Percentiles rank a stretch among this genome's conserved stretches.
phyloP scores from a whole-genome alignment of 306 rosid species.

The Dryas alaskensis region DNA sequence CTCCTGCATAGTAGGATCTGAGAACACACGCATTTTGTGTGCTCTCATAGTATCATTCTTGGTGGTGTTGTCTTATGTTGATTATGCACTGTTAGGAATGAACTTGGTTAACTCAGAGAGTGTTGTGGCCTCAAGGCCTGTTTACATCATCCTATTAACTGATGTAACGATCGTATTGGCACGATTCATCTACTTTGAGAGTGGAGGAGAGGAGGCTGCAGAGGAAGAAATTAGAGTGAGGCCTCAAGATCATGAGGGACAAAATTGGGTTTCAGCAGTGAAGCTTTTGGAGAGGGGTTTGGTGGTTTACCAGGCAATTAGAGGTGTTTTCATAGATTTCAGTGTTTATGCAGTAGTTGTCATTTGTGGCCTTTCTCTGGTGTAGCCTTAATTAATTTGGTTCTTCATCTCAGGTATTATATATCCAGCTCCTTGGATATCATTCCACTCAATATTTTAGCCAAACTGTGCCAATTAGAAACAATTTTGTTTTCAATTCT shows the following conservation, averaged over 20 bases:
- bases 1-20: conserved; percentile 56
- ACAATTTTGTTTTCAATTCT: no score
- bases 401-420: background rate
- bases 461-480: no score
- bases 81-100: conserved; percentile 31
- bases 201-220: conserved; percentile 26
- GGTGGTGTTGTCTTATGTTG: conserved; percentile 50
- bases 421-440: no score
- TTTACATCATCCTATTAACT: conserved; percentile 61
- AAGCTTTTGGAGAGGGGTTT: conserved; percentile 81
- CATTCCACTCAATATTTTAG: no score
- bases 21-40: conserved; percentile 47
- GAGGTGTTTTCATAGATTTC: conserved; percentile 69
- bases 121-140: conserved; percentile 56
- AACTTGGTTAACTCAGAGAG: conserved; percentile 42
- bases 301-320: conserved; percentile 70
- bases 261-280: conserved; percentile 60
- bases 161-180: conserved; percentile 55
- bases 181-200: conserved; percentile 34
- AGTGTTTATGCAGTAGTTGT: conserved; percentile 72
- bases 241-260: conserved; percentile 32
- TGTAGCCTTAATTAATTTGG: conserved; percentile 29
- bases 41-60: conserved; percentile 51
- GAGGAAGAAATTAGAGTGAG: conserved; percentile 24
- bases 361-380: conserved; percentile 56